These are phyloP conservation scores for Massarina eburnea DNA, from an alignment of 2,329 filamentous ascomycete genomes.

Conservation along the genomic window DNA sequence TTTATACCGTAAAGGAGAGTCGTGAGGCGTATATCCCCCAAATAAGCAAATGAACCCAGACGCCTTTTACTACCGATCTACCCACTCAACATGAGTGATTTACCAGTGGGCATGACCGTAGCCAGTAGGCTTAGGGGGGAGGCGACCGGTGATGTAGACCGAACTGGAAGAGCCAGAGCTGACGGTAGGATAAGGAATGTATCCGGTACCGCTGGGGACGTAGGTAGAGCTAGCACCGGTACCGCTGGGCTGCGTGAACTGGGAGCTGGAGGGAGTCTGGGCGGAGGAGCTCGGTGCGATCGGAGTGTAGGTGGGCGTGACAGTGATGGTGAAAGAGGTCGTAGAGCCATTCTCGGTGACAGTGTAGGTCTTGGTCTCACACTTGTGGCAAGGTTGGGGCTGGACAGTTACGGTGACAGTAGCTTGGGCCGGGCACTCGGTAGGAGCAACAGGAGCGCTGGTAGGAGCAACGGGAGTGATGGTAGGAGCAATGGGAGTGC, in stretches of 20 bases:
- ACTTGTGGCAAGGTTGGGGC: constrained; percentile 14
- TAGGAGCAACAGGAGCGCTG: constrained; percentile 1
- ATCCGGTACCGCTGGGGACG: constrained; percentile 13
- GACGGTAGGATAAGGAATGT: constrained; percentile 27
- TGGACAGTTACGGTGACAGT: constrained; percentile 27
- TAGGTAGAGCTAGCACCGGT: constrained; percentile 4
- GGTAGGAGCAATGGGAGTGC: constrained; percentile 1
- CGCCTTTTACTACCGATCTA: constrained; percentile 5
- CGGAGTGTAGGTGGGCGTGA: constrained; percentile 10
- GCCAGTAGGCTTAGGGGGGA: constrained; percentile 20
- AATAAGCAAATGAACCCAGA: neutral
- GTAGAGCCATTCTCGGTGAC: constrained; percentile 24
- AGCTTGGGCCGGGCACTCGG: constrained; percentile 22
- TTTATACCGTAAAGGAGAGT: constrained; percentile 8
- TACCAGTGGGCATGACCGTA: constrained; percentile 7
- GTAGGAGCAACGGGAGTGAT: constrained; percentile 11
- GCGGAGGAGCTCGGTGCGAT: constrained; percentile 9
- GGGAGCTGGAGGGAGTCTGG: constrained; percentile 2
- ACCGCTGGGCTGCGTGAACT: neutral
- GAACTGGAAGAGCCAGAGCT: constrained; percentile 10
- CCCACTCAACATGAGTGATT: neutral
- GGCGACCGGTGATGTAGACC: constrained; percentile 10
- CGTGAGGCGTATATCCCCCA: neutral
- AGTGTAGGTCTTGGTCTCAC: constrained; percentile 32
- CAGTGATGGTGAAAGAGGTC: constrained; percentile 27